These are phyloP conservation scores for Uncinocarpus reesii DNA, from an alignment of 2,329 filamentous ascomycete species.

Conservation along the genomic window DNA sequence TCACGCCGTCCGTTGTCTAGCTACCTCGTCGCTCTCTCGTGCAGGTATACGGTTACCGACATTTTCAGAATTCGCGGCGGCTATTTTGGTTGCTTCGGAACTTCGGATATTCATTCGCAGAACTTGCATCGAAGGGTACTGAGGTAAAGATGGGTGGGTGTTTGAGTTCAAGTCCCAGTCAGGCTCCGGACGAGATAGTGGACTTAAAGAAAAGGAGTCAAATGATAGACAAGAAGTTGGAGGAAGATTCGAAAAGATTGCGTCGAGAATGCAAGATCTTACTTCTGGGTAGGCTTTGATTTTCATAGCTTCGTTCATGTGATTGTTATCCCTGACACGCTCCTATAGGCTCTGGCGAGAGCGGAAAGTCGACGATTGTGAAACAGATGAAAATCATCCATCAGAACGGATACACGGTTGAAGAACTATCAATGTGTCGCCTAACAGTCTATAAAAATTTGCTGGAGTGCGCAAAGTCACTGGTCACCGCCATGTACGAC, in stretches of 20 bases:
- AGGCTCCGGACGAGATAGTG: conserved; percentile 57
- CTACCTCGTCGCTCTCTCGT: not conserved
- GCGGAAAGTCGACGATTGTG: conserved; percentile 97
- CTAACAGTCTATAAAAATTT: conserved; percentile 98
- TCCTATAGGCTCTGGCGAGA: conserved; percentile 78
- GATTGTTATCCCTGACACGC: conserved; percentile 12
- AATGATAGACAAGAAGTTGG: conserved; percentile 83
- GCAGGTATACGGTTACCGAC: not conserved
- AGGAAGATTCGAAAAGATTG: conserved; percentile 87
- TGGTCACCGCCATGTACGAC: conserved; percentile 83
- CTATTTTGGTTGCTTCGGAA: not conserved
- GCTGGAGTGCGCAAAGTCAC: conserved; percentile 87
- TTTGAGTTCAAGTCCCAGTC: conserved; percentile 53
- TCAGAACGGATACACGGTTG: conserved; percentile 89
- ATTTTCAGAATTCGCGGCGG: not conserved
- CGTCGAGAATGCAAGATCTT: conserved; percentile 98
- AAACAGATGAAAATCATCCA: conserved; percentile 99
- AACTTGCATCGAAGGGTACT: not conserved
- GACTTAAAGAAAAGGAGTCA: conserved; percentile 96
- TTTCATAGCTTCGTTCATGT: not conserved
- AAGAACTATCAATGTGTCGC: conserved; percentile 87
- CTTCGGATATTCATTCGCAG: not conserved
- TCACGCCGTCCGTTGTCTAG: conserved; percentile 12
- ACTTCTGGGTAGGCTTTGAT: conserved; percentile 56
- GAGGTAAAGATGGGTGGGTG: conserved; percentile 66